phyloP scores from a whole-genome alignment of 805 yeast species.

The Nakazawaea peltata region DNA sequence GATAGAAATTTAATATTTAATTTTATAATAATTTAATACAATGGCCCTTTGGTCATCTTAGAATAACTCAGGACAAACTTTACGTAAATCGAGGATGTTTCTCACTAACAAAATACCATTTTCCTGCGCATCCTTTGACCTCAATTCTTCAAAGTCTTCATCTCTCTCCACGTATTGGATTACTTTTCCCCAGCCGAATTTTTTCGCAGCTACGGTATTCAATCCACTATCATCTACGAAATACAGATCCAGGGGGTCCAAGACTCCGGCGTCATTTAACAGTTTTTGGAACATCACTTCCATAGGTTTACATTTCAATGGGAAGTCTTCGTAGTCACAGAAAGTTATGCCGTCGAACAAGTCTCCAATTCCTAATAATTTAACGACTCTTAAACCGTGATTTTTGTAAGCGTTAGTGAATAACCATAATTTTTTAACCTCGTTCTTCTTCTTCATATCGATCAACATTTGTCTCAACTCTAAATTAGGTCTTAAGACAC shows the following conservation, averaged over 20 bases:
- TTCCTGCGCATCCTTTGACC: slow-evolving; percentile 25
- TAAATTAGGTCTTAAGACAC: slow-evolving; percentile 59
- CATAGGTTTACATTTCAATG: slow-evolving; percentile 88
- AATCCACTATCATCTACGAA: slow-evolving; percentile 85
- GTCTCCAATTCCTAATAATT: slow-evolving; percentile 83
- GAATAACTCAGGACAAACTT: slow-evolving; percentile 46
- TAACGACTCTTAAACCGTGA: slow-evolving; percentile 78
- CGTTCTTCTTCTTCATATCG: slow-evolving; percentile 33
- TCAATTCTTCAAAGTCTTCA: slow-evolving; percentile 35
- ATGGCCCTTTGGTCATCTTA: not conserved
- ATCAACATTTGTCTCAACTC: slow-evolving; percentile 45
- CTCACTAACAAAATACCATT: slow-evolving; percentile 45
- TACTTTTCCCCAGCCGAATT: slow-evolving; percentile 64
- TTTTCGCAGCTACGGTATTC: slow-evolving; percentile 67
- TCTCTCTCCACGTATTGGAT: slow-evolving; percentile 72
- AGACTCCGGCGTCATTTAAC: slow-evolving; percentile 55
- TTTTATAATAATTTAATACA: not conserved
- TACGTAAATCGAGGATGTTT: slow-evolving; percentile 46
- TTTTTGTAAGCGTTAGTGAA: slow-evolving; percentile 91
- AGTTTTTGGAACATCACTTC: slow-evolving; percentile 54
- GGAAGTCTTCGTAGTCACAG: slow-evolving; percentile 73
- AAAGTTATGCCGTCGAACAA: slow-evolving; percentile 88
- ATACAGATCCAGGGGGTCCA: slow-evolving; percentile 41
- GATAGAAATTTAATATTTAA: no score
- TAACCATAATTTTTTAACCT: slow-evolving; percentile 76